Percentiles rank a stretch among this genome's conserved stretches.
Evolutionary conservation across 2,329 filamentous ascomycete genomes (phyloP).

Genomic region (Sporothrix luriei): DNA sequence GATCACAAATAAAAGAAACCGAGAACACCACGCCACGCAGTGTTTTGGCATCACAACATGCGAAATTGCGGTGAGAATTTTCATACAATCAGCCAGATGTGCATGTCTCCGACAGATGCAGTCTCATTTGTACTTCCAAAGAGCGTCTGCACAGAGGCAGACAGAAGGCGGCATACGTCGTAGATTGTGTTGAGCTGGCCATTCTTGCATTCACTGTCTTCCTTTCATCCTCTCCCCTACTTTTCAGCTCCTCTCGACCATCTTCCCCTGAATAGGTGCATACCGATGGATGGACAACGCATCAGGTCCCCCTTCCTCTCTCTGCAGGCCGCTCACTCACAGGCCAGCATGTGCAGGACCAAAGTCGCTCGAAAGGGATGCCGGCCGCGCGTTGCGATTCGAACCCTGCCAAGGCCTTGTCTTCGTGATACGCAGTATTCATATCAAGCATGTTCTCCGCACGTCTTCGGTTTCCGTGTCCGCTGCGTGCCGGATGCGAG

Average conservation of each 20-base stretch:
- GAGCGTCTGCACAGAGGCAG: not conserved
- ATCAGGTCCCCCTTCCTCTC: slow-evolving; percentile 3
- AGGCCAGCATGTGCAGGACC: slow-evolving; percentile 16
- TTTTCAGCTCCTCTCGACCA: not conserved
- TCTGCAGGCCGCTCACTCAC: slow-evolving; percentile 11
- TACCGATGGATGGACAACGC: slow-evolving; percentile 20
- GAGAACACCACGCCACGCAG: slow-evolving; percentile 2
- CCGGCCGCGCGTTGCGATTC: not conserved
- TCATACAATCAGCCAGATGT: not conserved
- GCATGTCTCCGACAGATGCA: not conserved
- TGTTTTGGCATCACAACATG: not conserved
- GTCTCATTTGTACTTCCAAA: not conserved
- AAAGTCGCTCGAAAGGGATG: not conserved
- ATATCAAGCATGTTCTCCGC: not conserved
- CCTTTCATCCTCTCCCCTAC: not conserved
- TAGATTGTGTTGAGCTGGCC: no score
- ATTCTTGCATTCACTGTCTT: no score
- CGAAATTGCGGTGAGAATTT: slow-evolving; percentile 18
- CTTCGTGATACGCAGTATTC: not conserved
- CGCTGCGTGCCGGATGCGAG: slow-evolving; percentile 18
- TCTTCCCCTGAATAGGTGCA: not conserved
- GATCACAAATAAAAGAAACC: not conserved
- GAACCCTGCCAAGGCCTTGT: not conserved
- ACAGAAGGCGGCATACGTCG: not conserved
- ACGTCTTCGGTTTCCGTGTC: not conserved